A percentile compares a stretch with the other conserved stretches of the same genome.
These are phyloP conservation scores for Dissophora ornata DNA, from an alignment of 192 early-diverging fungal species.

Conservation along the genomic window DNA sequence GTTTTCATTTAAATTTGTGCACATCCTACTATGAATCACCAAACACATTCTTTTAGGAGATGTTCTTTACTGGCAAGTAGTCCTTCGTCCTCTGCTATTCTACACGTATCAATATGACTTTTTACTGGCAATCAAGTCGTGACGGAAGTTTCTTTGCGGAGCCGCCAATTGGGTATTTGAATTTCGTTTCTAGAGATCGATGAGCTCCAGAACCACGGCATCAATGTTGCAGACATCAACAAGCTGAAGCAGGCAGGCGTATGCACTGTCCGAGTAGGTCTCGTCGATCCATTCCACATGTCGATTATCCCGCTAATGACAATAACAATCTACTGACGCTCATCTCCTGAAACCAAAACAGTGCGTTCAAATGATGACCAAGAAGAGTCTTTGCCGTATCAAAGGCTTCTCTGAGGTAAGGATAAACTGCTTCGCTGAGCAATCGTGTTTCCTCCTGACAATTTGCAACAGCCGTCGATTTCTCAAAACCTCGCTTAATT, in stretches of 20 bases:
- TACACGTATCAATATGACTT: background rate
- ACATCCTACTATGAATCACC: too few species aligned
- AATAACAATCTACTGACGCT: background rate
- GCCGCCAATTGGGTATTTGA: too few species aligned
- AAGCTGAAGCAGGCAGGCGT: slow-evolving; percentile 83
- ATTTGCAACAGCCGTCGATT: too few species aligned
- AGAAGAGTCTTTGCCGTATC: slow-evolving; percentile 71
- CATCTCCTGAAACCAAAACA: slow-evolving; percentile 11
- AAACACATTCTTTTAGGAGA: too few species aligned
- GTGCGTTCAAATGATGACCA: slow-evolving; percentile 83
- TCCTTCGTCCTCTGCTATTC: too few species aligned
- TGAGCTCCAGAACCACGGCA: slow-evolving; percentile 73
- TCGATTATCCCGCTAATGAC: too few species aligned
- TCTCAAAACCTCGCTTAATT: too few species aligned
- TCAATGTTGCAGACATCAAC: slow-evolving; percentile 81
- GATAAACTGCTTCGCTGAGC: background rate
- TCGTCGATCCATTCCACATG: background rate
- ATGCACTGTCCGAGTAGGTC: slow-evolving; percentile 74
- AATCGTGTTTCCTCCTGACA: background rate
- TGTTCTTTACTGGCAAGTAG: slow-evolving; percentile 44
- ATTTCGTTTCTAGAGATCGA: slow-evolving; percentile 51
- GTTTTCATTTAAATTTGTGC: too few species aligned
- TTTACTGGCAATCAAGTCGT: too few species aligned
- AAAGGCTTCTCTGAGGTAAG: slow-evolving; percentile 81
- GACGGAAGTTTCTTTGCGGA: too few species aligned